Percentiles rank a stretch among this genome's conserved stretches.
Evolutionary conservation across 2,329 filamentous ascomycete species (phyloP).

Genomic region (Ceratocystis diversiconidia): DNA sequence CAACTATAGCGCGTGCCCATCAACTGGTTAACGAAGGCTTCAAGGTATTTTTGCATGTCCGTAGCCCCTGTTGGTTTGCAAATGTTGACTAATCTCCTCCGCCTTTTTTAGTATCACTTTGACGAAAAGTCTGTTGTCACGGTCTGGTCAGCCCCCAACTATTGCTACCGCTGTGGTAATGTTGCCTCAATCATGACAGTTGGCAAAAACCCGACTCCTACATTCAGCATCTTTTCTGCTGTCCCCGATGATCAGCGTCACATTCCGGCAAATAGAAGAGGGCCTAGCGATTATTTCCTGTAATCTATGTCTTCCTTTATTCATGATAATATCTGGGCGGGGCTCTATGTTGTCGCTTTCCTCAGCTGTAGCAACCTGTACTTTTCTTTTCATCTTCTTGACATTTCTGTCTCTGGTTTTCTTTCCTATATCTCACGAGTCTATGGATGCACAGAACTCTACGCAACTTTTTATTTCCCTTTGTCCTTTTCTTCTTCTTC

Average conservation of each 20-base stretch:
- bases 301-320: constrained; percentile 24
- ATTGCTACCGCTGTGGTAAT: constrained; percentile 91
- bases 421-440: constrained; percentile 7
- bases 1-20: constrained; percentile 90
- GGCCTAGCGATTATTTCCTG: constrained; percentile 58
- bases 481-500: not conserved
- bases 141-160: constrained; percentile 95
- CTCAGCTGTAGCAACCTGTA: not conserved
- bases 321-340: not conserved
- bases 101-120: constrained; percentile 61
- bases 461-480: not conserved
- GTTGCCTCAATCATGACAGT: constrained; percentile 94
- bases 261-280: constrained; percentile 56
- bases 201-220: constrained; percentile 68
- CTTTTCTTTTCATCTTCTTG: not conserved
- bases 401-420: not conserved
- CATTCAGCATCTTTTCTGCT: constrained; percentile 83
- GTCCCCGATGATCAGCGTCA: constrained; percentile 77
- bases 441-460: not conserved
- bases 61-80: not conserved
- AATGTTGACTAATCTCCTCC: too few relatives aligned
- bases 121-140: constrained; percentile 89
- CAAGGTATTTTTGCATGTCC: constrained; percentile 45
- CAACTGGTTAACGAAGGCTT: constrained; percentile 97
- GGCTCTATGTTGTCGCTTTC: not conserved